A percentile compares a stretch with the other conserved stretches of the same genome.
Conservation (phyloP, 2,329 filamentous ascomycete genomes). For the Hymenoscyphus salicellus region DNA sequence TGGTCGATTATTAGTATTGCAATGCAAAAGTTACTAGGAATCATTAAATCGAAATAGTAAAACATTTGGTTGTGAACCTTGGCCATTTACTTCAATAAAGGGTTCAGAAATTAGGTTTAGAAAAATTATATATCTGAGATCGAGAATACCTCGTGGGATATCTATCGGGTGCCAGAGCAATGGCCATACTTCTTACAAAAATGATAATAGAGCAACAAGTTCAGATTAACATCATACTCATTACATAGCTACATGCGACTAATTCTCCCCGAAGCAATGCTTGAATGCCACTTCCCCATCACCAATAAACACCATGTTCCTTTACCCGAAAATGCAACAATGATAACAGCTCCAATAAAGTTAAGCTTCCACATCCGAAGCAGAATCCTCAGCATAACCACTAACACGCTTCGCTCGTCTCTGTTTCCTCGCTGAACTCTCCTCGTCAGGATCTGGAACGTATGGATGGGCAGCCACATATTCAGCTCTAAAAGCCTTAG, state of each 20-base stretch:
- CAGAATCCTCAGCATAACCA: conserved; percentile 36
- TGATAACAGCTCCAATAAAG: conserved; percentile 1
- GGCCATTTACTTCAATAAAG: no score
- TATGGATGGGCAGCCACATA: conserved; percentile 55
- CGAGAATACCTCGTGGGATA: no score
- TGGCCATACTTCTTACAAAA: neutral
- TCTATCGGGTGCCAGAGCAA: no score
- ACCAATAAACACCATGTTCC: conserved; percentile 12
- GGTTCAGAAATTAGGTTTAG: no score
- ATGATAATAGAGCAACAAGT: neutral
- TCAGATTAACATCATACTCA: conserved; percentile 7
- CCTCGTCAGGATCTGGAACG: conserved; percentile 37
- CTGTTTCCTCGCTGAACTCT: conserved; percentile 33
- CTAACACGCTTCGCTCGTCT: conserved; percentile 35
- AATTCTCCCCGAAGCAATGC: conserved; percentile 8
- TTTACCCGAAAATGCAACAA: conserved; percentile 7
- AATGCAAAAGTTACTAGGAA: no score
- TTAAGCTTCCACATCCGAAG: conserved; percentile 29
- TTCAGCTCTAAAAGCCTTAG: conserved; percentile 49
- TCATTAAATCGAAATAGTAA: no score
- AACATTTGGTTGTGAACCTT: no score
- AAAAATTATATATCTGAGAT: no score
- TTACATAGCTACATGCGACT: conserved; percentile 15
- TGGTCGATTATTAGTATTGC: neutral
- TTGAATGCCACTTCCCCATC: conserved; percentile 1